phyloP scores from a whole-genome alignment of 108 stramenopile species.

The Asterionellopsis glacialis region DNA sequence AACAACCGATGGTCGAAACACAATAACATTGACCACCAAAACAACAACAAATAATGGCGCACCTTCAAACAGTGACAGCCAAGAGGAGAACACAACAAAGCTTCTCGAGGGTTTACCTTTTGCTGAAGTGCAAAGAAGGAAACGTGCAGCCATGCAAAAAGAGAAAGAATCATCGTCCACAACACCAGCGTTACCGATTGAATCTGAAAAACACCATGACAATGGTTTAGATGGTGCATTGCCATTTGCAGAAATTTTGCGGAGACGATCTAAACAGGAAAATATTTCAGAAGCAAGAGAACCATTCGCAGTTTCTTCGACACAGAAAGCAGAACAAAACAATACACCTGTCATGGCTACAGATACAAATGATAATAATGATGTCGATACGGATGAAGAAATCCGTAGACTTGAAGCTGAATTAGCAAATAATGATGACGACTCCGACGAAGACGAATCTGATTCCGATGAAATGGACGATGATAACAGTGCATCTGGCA shows the following conservation, averaged over 20 bases:
- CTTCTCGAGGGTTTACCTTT: constrained; percentile 9
- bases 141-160: constrained; percentile 4
- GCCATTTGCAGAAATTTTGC: constrained; percentile 53
- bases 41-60: too few relatives aligned
- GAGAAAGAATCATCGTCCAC: not conserved
- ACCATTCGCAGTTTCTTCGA: too few relatives aligned
- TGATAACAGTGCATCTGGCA: constrained; percentile 3
- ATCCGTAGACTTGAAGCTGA: constrained; percentile 72
- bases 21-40: too few relatives aligned
- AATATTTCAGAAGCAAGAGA: not conserved
- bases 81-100: constrained; percentile 49
- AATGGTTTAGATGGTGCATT: constrained; percentile 9
- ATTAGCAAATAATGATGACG: constrained; percentile 29
- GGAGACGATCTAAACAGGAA: constrained; percentile 15
- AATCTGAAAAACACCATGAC: too few relatives aligned
- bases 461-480: constrained; percentile 22
- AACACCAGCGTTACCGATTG: too few relatives aligned
- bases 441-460: constrained; percentile 20
- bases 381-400: constrained; percentile 75
- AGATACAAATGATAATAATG: constrained; percentile 15
- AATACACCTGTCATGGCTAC: not conserved
- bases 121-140: not conserved
- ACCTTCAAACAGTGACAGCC: too few relatives aligned
- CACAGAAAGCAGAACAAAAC: not conserved
- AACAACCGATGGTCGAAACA: too few relatives aligned